Base-by-base conservation (phyloP, 768 basidiomycete species). In the Hemileccinum impolitum region DNA sequence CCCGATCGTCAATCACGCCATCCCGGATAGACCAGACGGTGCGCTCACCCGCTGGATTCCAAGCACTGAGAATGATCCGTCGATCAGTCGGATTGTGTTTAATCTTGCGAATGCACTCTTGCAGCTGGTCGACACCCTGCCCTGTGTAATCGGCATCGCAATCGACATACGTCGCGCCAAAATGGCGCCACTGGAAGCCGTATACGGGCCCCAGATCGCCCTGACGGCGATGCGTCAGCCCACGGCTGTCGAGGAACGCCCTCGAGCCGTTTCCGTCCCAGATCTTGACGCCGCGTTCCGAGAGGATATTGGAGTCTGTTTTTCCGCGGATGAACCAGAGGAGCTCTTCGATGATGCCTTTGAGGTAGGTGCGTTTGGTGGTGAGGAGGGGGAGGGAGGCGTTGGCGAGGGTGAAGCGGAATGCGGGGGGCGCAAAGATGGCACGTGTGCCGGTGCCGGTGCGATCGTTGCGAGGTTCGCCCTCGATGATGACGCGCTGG, bases 141-240 rank as follows among this genome's bases (percentile, higher is more conserved):
- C 89, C 89, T 0, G 75, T 69, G 62, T 96, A 96, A 58, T 87
- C 82, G 18, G 73, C 68, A 25, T 90, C 87, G 55, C 84, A 86
- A 56, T 87, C 81, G 28, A 70, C 68, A 56, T 95, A 95, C 50
- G 80, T 70, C 4, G 93, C 92, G 1, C 94, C 94, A 69, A 94
- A 96, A 67, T 94, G 91, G 47, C 94, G 76, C 94, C 94, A 97
- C 60, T 94, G 93, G 63, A 96, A 96, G 0, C 94, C 94, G 64
- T 99, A 99, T 0, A 99, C 92, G 0, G 95, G 95, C 0, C 96
- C 96, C 4, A 99, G 70, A 64, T 99, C 96, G 5, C 95, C 95
- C 64, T 91, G 88, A 6, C 88, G 73, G 26, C 93, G 75, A 63
- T 94, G 85, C 0, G 77, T 78, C n/a, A 98, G 68, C 3, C 96